A percentile compares a stretch with the other conserved stretches of the same genome.
Conservation (phyloP, 164 flowering plant genomes). For the Liriodendron chinense region DNA sequence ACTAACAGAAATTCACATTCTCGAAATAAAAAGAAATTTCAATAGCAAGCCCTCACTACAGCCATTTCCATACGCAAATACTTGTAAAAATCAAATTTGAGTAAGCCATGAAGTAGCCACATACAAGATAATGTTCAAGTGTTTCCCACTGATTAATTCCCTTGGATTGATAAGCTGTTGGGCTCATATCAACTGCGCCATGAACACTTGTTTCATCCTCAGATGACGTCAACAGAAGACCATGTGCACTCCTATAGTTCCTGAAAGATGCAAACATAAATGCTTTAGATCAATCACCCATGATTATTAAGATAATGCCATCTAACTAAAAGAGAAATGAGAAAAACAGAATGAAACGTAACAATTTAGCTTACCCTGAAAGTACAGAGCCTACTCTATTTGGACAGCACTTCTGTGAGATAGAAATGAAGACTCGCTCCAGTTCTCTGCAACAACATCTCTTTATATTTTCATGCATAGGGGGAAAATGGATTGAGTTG, state of each 20-base stretch:
- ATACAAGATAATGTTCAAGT: constrained; percentile 79
- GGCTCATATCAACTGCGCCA: constrained; percentile 34
- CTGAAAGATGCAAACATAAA: constrained; percentile 26
- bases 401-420: constrained; percentile 78
- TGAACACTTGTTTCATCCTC: constrained; percentile 36
- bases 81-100: not conserved
- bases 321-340: constrained; percentile 1
- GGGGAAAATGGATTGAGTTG: not conserved
- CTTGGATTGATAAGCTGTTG: constrained; percentile 30
- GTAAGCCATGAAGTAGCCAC: constrained; percentile 22
- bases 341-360: not conserved
- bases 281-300: not conserved
- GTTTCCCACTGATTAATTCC: constrained; percentile 67
- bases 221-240: constrained; percentile 56
- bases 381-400: constrained; percentile 30
- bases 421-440: constrained; percentile 64
- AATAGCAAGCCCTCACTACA: not conserved
- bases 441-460: constrained; percentile 51
- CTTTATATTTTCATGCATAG: not conserved
- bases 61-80: not conserved
- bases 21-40: not conserved
- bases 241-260: constrained; percentile 35
- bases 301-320: not conserved
- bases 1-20: not conserved
- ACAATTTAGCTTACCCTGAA: constrained; percentile 36